Conservation (phyloP, 2,329 filamentous ascomycete genomes). For the Phyllosticta paracitricarpa region DNA sequence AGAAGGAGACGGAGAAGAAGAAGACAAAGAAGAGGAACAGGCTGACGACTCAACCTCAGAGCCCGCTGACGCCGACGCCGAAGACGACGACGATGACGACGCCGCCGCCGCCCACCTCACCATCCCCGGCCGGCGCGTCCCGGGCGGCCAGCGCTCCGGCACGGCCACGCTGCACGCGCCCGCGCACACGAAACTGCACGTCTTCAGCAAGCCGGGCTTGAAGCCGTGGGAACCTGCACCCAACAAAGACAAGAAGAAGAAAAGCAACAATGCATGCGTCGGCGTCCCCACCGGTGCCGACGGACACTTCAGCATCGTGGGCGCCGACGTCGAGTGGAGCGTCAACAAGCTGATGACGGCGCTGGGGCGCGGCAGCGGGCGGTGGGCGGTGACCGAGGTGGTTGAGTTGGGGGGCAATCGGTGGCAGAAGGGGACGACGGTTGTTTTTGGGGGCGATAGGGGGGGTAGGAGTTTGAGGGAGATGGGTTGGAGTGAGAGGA, state of each 20-base stretch:
- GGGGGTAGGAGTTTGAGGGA: not conserved
- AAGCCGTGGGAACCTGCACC: not conserved
- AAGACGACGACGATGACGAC: not conserved
- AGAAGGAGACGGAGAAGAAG: not conserved
- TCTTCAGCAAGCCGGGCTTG: slow-evolving; percentile 2
- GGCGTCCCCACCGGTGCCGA: not conserved
- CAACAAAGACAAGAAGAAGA: not conserved
- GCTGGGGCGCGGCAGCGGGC: slow-evolving; percentile 6
- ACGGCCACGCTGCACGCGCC: not conserved
- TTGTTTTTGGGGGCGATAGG: not conserved
- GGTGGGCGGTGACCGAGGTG: slow-evolving; percentile 11
- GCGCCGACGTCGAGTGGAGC: slow-evolving; percentile 5
- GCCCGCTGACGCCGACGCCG: not conserved
- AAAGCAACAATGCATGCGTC: not conserved
- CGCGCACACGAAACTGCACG: slow-evolving; percentile 2
- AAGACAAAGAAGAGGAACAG: not conserved
- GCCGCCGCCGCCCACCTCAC: not conserved
- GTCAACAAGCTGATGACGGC: slow-evolving; percentile 7
- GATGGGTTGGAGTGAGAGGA: slow-evolving; percentile 7
- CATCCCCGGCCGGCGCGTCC: not conserved
- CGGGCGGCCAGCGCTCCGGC: not conserved
- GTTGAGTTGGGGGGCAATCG: slow-evolving; percentile 8
- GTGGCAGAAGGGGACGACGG: slow-evolving; percentile 11
- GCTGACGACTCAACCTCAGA: not conserved
- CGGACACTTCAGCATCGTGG: slow-evolving; percentile 2